A percentile compares a stretch with the other conserved stretches of the same genome.
Evolutionary conservation across 2,329 filamentous ascomycete genomes (phyloP).

Genomic region (Arthrobotrys entomopaga): DNA sequence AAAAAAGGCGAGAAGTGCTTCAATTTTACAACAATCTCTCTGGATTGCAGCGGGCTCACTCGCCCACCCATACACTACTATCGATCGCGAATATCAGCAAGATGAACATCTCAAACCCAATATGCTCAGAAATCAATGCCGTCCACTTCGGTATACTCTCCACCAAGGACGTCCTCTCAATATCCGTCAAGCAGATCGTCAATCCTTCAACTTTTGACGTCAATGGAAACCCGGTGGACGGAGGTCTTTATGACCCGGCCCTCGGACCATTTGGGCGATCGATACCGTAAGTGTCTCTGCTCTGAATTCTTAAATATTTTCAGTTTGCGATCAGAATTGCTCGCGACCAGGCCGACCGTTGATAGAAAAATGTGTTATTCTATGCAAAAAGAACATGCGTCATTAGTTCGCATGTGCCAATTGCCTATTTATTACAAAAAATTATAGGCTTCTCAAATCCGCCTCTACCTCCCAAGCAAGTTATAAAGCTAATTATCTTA

Average conservation of each 20-base stretch:
- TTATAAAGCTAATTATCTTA: background rate
- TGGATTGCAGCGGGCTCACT: background rate
- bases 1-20: background rate
- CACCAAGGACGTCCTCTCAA: slow-evolving; percentile 80
- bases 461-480: too few relatives aligned
- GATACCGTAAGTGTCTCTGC: slow-evolving; percentile 71
- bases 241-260: slow-evolving; percentile 90
- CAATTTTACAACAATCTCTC: background rate
- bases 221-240: slow-evolving; percentile 71
- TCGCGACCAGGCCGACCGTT: too few relatives aligned
- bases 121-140: slow-evolving; percentile 82
- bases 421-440: too few relatives aligned
- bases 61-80: background rate
- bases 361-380: too few relatives aligned
- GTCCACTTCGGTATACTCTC: slow-evolving; percentile 91
- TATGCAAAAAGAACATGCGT: background rate
- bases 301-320: too few relatives aligned
- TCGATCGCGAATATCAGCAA: slow-evolving; percentile 49
- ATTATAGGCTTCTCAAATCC: too few relatives aligned
- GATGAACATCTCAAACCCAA: slow-evolving; percentile 81
- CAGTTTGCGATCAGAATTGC: too few relatives aligned
- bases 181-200: slow-evolving; percentile 94
- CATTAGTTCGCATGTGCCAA: background rate
- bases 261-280: slow-evolving; percentile 85
- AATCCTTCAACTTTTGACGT: slow-evolving; percentile 95